These are phyloP conservation scores for Talaromyces sp. DNA, from an alignment of 2,329 filamentous ascomycete species.

Conservation along the genomic window DNA sequence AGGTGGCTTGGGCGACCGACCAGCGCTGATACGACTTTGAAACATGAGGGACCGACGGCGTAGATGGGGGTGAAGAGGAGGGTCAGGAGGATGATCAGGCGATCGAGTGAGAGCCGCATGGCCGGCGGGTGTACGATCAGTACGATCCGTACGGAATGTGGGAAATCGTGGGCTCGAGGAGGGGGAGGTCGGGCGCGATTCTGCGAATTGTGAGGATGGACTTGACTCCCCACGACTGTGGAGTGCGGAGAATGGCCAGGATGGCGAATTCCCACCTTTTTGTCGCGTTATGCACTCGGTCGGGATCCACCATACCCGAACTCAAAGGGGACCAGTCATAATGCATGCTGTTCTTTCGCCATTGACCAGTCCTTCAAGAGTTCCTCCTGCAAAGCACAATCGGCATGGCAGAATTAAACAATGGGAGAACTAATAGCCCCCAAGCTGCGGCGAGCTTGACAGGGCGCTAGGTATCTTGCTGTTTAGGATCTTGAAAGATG, in stretches of 20 bases:
- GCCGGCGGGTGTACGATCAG: constrained; percentile 2
- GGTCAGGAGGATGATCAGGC: constrained; percentile 22
- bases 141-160: constrained; percentile 12
- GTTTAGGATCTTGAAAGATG: too few species aligned
- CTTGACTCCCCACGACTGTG: constrained; percentile 1
- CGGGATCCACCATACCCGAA: not conserved
- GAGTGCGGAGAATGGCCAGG: constrained; percentile 3
- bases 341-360: too few species aligned
- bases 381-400: too few species aligned
- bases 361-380: too few species aligned
- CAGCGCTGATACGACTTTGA: constrained; percentile 79
- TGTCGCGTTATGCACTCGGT: not conserved
- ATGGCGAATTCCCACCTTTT: too few species aligned
- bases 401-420: too few species aligned
- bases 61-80: constrained; percentile 21
- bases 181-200: not conserved
- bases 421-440: too few species aligned
- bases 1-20: constrained; percentile 34
- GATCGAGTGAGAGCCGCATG: constrained; percentile 26
- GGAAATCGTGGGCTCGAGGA: too few species aligned
- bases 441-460: too few species aligned
- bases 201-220: not conserved
- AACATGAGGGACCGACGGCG: constrained; percentile 65
- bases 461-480: too few species aligned
- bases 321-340: too few species aligned